Percentiles rank a stretch among this genome's conserved stretches.
Evolutionary conservation across 202 grass and related monocot species (phyloP).

Genomic region (Alloteropsis angusta): DNA sequence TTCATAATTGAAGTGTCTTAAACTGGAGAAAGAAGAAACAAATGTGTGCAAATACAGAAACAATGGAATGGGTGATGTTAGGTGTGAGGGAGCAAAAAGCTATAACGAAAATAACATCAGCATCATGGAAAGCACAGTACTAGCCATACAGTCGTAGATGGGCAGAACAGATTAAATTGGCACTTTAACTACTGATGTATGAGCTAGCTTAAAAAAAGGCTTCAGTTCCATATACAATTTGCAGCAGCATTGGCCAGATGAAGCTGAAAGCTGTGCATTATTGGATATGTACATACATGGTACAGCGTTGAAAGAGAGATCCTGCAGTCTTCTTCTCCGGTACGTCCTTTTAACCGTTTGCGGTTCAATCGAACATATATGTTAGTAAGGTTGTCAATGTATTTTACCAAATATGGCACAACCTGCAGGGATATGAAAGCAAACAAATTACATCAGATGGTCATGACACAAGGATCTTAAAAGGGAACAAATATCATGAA

Average conservation of each 20-base stretch:
- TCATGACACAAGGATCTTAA: conserved; percentile 1
- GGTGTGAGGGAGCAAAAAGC: neutral
- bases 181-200: neutral
- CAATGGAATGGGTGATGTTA: conserved; percentile 1
- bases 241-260: neutral
- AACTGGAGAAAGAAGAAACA: neutral
- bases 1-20: conserved; percentile 17
- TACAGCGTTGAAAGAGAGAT: conserved; percentile 88
- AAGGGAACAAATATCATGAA: conserved; percentile 22
- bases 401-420: conserved; percentile 93
- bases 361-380: conserved; percentile 97
- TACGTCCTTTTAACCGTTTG: conserved; percentile 93
- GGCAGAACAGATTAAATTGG: neutral
- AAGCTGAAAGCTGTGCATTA: neutral
- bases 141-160: neutral
- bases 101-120: neutral
- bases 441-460: conserved; percentile 18
- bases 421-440: conserved; percentile 43
- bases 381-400: conserved; percentile 95
- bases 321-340: conserved; percentile 94
- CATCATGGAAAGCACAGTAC: neutral
- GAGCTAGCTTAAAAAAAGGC: neutral
- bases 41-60: neutral
- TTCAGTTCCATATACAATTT: neutral
- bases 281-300: conserved; percentile 55